A percentile compares a stretch with the other conserved stretches of the same genome.
These are phyloP conservation scores for Barnettozyma siamensis DNA, from an alignment of 805 yeast genomes.

Conservation along the genomic window DNA sequence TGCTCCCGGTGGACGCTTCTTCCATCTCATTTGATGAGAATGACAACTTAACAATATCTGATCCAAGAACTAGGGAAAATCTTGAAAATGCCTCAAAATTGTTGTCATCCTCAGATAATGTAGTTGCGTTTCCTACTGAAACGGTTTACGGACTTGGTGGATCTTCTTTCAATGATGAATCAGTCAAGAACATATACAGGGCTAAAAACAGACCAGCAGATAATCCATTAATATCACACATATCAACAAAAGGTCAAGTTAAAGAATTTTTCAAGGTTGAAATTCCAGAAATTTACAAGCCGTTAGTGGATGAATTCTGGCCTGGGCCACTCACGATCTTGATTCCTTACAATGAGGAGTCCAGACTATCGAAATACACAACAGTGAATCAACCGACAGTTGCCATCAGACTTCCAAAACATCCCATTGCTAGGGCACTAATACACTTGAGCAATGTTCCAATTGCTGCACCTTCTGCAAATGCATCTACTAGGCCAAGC, in stretches of 20 bases:
- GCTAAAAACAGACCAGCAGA: constrained; percentile 96
- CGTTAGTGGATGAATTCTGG: constrained; percentile 71
- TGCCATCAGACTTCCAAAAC: constrained; percentile 85
- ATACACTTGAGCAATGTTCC: constrained; percentile 83
- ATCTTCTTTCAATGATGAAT: constrained; percentile 64
- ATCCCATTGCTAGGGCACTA: constrained; percentile 86
- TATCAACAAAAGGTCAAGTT: constrained; percentile 72
- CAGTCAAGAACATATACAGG: constrained; percentile 69
- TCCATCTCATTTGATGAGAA: constrained; percentile 18
- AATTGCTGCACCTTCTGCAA: constrained; percentile 96
- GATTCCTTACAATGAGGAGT: constrained; percentile 47
- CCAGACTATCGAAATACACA: constrained; percentile 63
- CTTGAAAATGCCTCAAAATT: constrained; percentile 55
- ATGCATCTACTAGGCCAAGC: constrained; percentile 91
- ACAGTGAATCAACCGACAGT: constrained; percentile 87
- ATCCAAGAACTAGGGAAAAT: constrained; percentile 44
- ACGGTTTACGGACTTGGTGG: constrained; percentile 97
- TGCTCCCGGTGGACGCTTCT: constrained; percentile 18
- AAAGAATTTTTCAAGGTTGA: constrained; percentile 46
- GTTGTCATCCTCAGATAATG: constrained; percentile 44
- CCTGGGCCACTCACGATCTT: constrained; percentile 94
- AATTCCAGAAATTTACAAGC: constrained; percentile 64
- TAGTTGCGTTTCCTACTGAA: constrained; percentile 93
- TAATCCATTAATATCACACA: constrained; percentile 89
- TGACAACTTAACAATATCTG: constrained; percentile 39